These are phyloP conservation scores for Aphanocladium album DNA, from an alignment of 2,329 filamentous ascomycete genomes.

Conservation along the genomic window DNA sequence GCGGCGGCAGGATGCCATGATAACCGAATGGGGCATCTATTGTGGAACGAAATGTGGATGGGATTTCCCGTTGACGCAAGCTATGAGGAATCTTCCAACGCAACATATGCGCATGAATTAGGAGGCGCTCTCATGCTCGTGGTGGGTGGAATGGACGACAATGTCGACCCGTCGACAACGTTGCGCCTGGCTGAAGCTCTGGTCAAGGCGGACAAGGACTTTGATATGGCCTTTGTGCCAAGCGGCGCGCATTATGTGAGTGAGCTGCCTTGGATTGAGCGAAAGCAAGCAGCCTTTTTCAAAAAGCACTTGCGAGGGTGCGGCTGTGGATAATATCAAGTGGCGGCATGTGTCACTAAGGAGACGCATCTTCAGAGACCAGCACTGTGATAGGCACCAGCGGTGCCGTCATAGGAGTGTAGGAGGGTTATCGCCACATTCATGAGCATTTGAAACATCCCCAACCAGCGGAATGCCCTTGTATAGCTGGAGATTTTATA, in stretches of 20 bases:
- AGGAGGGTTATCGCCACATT: too few species aligned
- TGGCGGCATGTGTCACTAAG: too few species aligned
- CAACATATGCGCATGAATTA: neutral
- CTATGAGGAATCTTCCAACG: neutral
- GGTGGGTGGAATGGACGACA: neutral
- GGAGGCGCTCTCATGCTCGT: neutral
- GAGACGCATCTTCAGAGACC: too few species aligned
- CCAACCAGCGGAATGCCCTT: too few species aligned
- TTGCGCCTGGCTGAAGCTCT: neutral
- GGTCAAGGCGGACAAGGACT: neutral
- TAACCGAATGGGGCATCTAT: neutral
- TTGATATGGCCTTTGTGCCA: neutral
- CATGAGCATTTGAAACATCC: too few species aligned
- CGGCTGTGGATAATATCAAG: too few species aligned
- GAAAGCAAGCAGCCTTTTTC: neutral
- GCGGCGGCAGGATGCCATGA: slow-evolving; percentile 18
- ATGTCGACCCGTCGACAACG: neutral
- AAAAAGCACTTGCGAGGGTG: neutral
- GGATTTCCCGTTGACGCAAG: neutral
- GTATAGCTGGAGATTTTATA: too few species aligned
- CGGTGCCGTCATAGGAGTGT: too few species aligned
- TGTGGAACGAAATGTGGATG: neutral
- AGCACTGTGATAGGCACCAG: too few species aligned
- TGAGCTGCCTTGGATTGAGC: neutral
- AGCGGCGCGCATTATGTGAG: neutral